Evolutionary conservation across 768 basidiomycete species (phyloP), one percentile per base, ranked within the genome.

Genomic region (Holtermannia corniformis): DNA sequence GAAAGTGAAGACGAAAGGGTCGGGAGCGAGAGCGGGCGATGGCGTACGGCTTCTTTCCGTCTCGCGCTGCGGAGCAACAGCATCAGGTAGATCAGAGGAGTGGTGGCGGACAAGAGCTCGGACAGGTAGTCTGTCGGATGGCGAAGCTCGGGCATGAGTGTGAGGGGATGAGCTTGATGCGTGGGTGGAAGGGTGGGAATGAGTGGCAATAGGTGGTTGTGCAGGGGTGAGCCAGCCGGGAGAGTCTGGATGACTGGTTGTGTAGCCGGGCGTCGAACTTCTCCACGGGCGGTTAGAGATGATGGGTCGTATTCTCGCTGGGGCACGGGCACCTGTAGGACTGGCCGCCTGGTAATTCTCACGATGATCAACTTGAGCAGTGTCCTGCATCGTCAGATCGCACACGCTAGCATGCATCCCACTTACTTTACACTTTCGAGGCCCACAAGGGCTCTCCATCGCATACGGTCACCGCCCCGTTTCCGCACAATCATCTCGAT

Each of bases 281-380:
- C 10, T 20, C 32, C 57, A 20, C 41, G 49, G 19, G 42, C 47
- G 41, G 50, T 44, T 5, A 89, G 65, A 44, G 78, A 76, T 4
- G 84, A 76, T 3, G 86, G 84, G 69, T 92, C 91, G 57, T 88
- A 79, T 60, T 91, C 89, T 48, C 91, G 82, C 72, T 89, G 86
- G 13, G 91, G 89, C 50, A 90, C 81, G 19, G 86, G 84, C 2
- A 84, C 84, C 1, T 80, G 78, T 12, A 92, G 68, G 21, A 90
- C 64, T 11, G 93, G 87, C 59, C 87, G 77, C 48, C 78, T 79
- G 1, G 91, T 92, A 56, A 85, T 77, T 48, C 78, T 78, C 49
- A 97, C 72, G 20, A 97, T 73, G 5, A 82, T 62, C 12, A 95
- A 71, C 14, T 87, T 84, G 40, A 97, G 78, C 23, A 81, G 60